These are phyloP conservation scores for Taiwanofungus camphoratus DNA, from an alignment of 1,284 basidiomycete genomes.

Conservation along the genomic window DNA sequence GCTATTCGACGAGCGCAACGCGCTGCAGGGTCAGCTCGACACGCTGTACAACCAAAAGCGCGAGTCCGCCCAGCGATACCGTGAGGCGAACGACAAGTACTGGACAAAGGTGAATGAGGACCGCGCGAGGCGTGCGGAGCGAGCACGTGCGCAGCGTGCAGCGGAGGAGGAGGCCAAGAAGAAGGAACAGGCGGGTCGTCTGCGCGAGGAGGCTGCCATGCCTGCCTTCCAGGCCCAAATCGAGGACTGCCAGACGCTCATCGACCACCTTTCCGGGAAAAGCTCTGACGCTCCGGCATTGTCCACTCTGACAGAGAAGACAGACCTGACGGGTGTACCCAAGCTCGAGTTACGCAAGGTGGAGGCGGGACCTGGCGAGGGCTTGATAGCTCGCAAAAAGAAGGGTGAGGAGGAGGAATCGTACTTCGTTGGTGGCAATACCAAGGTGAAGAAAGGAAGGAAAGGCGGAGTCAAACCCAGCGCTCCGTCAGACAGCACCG, in stretches of 20 bases:
- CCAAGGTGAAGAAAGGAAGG: slow-evolving; percentile 68
- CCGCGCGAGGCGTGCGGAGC: slow-evolving; percentile 79
- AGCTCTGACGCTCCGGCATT: slow-evolving; percentile 44
- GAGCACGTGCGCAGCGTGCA: slow-evolving; percentile 73
- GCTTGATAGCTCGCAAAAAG: slow-evolving; percentile 85
- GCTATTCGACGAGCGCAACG: slow-evolving; percentile 86
- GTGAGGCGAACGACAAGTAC: slow-evolving; percentile 79
- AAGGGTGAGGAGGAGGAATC: slow-evolving; percentile 80
- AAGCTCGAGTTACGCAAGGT: slow-evolving; percentile 85
- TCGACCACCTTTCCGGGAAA: slow-evolving; percentile 86
- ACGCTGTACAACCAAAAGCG: slow-evolving; percentile 77
- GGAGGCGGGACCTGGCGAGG: slow-evolving; percentile 61
- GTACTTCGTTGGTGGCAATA: slow-evolving; percentile 76
- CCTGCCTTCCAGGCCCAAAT: slow-evolving; percentile 94
- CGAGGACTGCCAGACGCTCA: slow-evolving; percentile 93
- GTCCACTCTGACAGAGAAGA: slow-evolving; percentile 30
- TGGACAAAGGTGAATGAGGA: slow-evolving; percentile 82
- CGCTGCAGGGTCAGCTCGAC: slow-evolving; percentile 67
- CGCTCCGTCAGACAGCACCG: slow-evolving; percentile 33
- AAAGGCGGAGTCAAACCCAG: slow-evolving; percentile 45
- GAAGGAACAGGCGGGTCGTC: slow-evolving; percentile 71
- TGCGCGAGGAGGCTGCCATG: slow-evolving; percentile 87
- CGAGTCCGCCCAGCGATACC: slow-evolving; percentile 64
- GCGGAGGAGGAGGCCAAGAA: slow-evolving; percentile 82
- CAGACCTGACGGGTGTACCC: slow-evolving; percentile 68